Evolutionary conservation across 495 filamentous ascomycete genomes (phyloP), one percentile per base, ranked within the genome.

Genomic region (Hyaloscypha variabilis): DNA sequence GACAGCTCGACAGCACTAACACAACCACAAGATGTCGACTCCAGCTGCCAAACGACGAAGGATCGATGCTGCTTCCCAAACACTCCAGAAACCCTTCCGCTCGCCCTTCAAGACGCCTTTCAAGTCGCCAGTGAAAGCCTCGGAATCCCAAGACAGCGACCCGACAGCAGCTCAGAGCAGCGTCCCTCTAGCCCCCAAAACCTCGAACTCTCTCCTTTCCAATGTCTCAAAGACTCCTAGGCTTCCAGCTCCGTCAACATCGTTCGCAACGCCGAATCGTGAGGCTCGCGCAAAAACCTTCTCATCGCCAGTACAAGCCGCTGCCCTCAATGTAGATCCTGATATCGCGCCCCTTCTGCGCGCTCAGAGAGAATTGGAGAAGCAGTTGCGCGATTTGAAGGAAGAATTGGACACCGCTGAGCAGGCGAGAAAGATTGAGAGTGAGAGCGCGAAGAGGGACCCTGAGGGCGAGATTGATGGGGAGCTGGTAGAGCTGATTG

Each of bases 21-120:
- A 52, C 30, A 39, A 50, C 17, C 30, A 50, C 63, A 63, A 65
- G 52, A 72, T 72, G 71, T 70, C 65, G 17, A 68, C 67, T 13
- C 68, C 71, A 64, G 65, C 67, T 29, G 66, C 71, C 58, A 90
- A 91, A 74, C 83, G 85, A 11, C 85, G 87, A 59, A 83, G 86
- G 64, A 73, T 88, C 42, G 76, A 84, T 51, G 69, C 77, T 31
- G 79, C 81, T 30, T 66, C 80, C 24, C 73, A 78, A 8, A 77
- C 82, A 2, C 81, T 91, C 6, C 79, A 80, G 55, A 87, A 86
- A 66, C 89, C 89, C 5, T 91, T 91, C 81, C 87, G 86, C 72
- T 90, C 88, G 5, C 88, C 88, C 8, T 77, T 90, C 52, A 82
- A 78, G 68, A 66, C 76, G 66, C 88, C 88, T 4, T 90, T 91